Percentiles rank a stretch among this genome's conserved stretches.
Evolutionary conservation across 2,329 filamentous ascomycete genomes (phyloP).

Genomic region (Alternaria alternata): DNA sequence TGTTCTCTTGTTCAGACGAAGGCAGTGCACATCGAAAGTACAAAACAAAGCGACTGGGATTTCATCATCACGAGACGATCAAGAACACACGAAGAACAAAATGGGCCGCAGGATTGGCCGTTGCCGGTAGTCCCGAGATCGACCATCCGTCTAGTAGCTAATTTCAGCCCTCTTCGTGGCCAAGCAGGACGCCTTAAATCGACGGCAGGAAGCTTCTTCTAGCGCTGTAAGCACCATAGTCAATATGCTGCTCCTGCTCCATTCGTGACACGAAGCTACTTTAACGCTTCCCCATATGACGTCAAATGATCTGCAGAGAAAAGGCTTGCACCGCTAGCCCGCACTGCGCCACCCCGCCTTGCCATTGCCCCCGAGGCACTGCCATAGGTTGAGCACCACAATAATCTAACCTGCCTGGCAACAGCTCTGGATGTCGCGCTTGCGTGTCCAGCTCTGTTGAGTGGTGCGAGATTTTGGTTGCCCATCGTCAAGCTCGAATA

Average conservation of each 20-base stretch:
- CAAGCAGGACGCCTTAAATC: background rate
- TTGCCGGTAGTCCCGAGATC: background rate
- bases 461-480: background rate
- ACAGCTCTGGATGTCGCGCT: background rate
- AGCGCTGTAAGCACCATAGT: background rate
- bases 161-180: background rate
- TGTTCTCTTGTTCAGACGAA: background rate
- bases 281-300: background rate
- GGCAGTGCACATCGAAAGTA: background rate
- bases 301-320: background rate
- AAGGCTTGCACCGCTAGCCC: background rate
- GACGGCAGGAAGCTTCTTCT: background rate
- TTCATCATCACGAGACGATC: background rate
- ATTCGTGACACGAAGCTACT: background rate
- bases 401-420: background rate
- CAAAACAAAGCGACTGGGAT: background rate
- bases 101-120: background rate
- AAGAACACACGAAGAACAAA: background rate
- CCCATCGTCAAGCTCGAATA: background rate
- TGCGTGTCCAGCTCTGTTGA: background rate
- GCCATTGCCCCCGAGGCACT: background rate
- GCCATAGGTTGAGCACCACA: background rate
- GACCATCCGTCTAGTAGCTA: background rate
- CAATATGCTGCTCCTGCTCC: background rate
- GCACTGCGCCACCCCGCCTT: background rate